Evolutionary conservation across 2,329 filamentous ascomycete species (phyloP), one percentile per base, ranked within the genome.

Genomic region (Pseudophaeomoniella oleicola): DNA sequence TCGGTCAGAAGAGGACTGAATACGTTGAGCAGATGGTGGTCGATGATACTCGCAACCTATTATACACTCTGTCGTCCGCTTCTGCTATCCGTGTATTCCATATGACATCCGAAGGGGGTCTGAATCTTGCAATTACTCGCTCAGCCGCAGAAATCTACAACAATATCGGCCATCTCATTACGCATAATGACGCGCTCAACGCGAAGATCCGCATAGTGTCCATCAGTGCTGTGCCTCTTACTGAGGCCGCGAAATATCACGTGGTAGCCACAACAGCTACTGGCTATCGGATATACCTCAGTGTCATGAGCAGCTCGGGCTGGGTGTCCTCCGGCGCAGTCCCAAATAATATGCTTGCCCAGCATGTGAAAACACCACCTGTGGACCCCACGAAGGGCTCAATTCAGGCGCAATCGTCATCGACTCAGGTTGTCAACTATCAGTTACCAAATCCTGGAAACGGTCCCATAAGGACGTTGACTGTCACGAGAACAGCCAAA

Each of bases 271-370:
- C 87, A 11, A 96, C 88, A 0, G 79, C 80, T 40, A 92, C 85
- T 1, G 90, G 92, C 14, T 93, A 87, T 53, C 77, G 90, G 15
- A 73, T 98, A 3, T 96, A 90, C 55, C 69, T 98, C 37, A 96
- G 86, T 52, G 85, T 88, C 4, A 94, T 86, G 0, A 81, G 80
- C 44, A 80, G 84, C 13, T 60, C 71, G 68, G 54, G 57, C 44
- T 57, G 61, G 59, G 57, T 62, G 37, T 59, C 63, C 38, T 66
- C 74, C 18, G 70, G 69, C 11, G 71, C 71, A 15, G 67, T 72
- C 1, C 87, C 90, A 1, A 87, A 83, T 48, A 94, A 85, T 58
- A 94, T 98, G 85, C 87, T 94, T 57, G 77, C 94, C n/a, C 81
- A 92, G 47, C 90, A 93, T 51, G 84, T 98, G 57, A 92, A 90